Evolutionary conservation across 805 yeast genomes (phyloP), one percentile per base, ranked within the genome.

Genomic region (Wickerhamiella nectarea): DNA sequence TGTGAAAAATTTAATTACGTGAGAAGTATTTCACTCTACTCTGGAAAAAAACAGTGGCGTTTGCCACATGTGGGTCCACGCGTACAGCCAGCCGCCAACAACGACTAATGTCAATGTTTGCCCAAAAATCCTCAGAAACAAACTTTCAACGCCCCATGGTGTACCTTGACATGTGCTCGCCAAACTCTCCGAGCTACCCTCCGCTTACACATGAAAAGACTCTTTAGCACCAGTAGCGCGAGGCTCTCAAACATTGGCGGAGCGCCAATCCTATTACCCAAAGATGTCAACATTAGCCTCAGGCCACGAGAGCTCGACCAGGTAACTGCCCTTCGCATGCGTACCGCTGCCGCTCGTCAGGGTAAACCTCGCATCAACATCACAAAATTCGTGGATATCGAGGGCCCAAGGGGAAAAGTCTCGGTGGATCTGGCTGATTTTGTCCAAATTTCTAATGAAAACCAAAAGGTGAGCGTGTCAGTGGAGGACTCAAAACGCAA

Each of bases 321-420:
- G 18, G 60, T 60, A 42, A 50, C 58, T 14, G 34, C 33, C 41
- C 64, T 69, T 56, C 58, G 71, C 37, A 65, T 79, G 42, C 68
- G 73, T 2, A 65, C 65, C 44, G 81, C 85, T 52, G 71, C 67
- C 58, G 71, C 31, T 73, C 80, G 63, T 71, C 78, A 79, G 56
- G 93, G 94, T 15, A 71, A 74, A 52, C 67, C 73, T 35, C 67
- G 70, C 2, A 65, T 80, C 50, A 64, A 62, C 24, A 66, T 85
- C 46, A 74, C 80, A 44, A 72, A 75, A 56, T 63, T 69, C 34
- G 68, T 80, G 31, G 71, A 72, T 5, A 67, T 86, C 15, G 64
- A 63, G 34, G 96, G 96, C 1, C 95, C 96, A 17, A 73, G 70
- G 53, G 97, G 96, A 15, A 61, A 61, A 4, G 59, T 86, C 36